Evolutionary conservation across 306 rosid species (phyloP), one percentile per base, ranked within the genome.

Genomic region (Gynostemma pentaphyllum): DNA sequence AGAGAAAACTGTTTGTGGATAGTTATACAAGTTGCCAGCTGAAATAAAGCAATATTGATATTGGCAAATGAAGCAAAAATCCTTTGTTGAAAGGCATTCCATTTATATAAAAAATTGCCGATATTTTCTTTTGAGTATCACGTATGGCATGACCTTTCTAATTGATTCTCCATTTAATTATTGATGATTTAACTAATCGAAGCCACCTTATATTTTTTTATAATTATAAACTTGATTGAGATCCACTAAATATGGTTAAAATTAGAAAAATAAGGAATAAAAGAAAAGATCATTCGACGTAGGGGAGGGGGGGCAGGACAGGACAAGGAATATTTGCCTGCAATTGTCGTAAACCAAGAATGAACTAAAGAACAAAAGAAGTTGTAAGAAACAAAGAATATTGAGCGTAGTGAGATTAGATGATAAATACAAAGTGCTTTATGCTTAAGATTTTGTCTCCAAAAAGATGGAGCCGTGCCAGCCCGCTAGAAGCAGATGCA

Each of bases 201-300:
- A 22, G 48, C 48, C 66, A 60, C 66, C 22, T 60, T 40, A 34
- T 39, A 37, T 60, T 19, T n/a, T n/a, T n/a, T 60, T 39, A 22
- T 60, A 60, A 22, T 40, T 37, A 22, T 32, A 29, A 64, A 27
- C 29, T 37, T 44, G 44, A 64, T 45, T 14, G 7, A 19, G 55
- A 64, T 64, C 55, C 54, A 64, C 55, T 55, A 64, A 26, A 44
- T 24, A 64, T 45, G 41, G 30, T 64, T 10, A n/a, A 63, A 44
- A 22, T 28, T 45, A 9, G 51, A 63, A 28, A 26, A 27, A 9
- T 16, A 45, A 45, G 26, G 53, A 45, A 44, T 44, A 63, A 63
- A 63, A n/a, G 48, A 10, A 2, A n/a, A 32, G 39, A 39, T 60
- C 48, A 32, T 39, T 57, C 18, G 30, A 57, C 64, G 37, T 28